Base-by-base conservation (phyloP, 2,329 filamentous ascomycete genomes). In the Fusarium agapanthi region DNA sequence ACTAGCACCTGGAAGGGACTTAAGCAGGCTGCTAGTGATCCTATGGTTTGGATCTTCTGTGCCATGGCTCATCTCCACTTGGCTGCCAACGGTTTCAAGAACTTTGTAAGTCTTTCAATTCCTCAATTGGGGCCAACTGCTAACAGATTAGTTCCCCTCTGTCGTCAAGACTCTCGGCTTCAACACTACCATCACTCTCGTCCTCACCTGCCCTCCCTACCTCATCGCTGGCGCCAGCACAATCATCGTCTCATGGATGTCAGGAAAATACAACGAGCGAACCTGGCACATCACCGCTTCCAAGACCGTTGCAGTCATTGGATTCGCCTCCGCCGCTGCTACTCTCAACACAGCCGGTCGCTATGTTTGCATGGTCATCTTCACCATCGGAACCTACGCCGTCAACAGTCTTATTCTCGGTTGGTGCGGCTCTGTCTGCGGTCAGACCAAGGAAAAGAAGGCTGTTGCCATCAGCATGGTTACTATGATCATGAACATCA, bases 11-110 rank as follows among this genome's bases (percentile, higher is more conserved):
- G 74, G 76, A 78, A 78, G 24, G 86, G 86, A 44, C 81, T 87
- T 44, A 77, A 82, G 50, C 81, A 85, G 56, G 85, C 86, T 15
- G 77, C 79, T 11, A 78, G 74, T 12, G 86, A 88, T 71, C 84
- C 83, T 37, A 82, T 84, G 55, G 81, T 86, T 6, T 88, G 85
- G 82, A 77, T 88, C 22, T 84, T 88, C 61, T 84, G 83, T 12
- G 79, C 86, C 38, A 87, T 87, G 84, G 65, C 86, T 65, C 87
- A 87, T 74, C 82, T 86, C 65, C 85, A 87, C 67, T 74, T 87
- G 47, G 84, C 84, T 7, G 85, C 85, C 24, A 85, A 85, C 47
- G 83, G 83, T 3, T 85, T 85, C 75, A 83, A 86, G 71, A 79
- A 79, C 64, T 78, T 79, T 54, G 67, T 75, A 48, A 40, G 69